A percentile compares a stretch with the other conserved stretches of the same genome.
Conservation (phyloP, 139 green algal species). For the Gonium pectorale region DNA sequence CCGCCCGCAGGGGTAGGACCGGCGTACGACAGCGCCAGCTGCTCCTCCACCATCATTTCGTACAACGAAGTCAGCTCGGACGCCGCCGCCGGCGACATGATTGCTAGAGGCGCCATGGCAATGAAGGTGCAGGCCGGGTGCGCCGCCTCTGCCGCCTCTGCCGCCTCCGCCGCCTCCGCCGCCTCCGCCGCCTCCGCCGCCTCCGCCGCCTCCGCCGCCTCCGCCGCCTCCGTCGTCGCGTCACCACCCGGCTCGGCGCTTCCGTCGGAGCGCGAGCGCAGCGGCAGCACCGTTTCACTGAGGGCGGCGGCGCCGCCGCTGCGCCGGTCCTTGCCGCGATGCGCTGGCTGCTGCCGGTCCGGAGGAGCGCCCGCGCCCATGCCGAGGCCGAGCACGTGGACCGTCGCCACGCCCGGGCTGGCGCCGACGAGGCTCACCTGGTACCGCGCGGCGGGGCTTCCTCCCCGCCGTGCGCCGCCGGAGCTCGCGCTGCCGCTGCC, state of each 20-base stretch:
- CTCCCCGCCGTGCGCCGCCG: too few species aligned
- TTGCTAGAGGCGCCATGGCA: neutral
- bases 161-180: neutral
- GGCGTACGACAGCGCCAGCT: neutral
- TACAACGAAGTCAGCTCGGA: constrained; percentile 9
- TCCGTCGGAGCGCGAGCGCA: neutral
- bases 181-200: neutral
- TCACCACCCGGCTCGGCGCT: too few species aligned
- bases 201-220: neutral
- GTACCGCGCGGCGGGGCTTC: neutral
- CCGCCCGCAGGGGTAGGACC: neutral
- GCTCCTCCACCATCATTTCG: constrained; percentile 27
- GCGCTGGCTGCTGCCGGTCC: too few species aligned
- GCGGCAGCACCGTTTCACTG: too few species aligned
- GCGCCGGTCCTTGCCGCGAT: too few species aligned
- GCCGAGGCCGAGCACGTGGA: constrained; percentile 11
- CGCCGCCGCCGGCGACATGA: neutral
- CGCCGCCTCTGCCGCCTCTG: neutral
- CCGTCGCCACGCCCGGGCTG: neutral
- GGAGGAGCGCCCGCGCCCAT: too few species aligned
- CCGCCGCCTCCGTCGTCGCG: too few species aligned
- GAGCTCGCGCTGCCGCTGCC: neutral
- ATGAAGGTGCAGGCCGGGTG: neutral
- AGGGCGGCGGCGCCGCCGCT: too few species aligned
- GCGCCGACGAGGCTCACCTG: neutral